Conservation (phyloP, 208 protist genomes). For the Leishmania martiniquensis region DNA sequence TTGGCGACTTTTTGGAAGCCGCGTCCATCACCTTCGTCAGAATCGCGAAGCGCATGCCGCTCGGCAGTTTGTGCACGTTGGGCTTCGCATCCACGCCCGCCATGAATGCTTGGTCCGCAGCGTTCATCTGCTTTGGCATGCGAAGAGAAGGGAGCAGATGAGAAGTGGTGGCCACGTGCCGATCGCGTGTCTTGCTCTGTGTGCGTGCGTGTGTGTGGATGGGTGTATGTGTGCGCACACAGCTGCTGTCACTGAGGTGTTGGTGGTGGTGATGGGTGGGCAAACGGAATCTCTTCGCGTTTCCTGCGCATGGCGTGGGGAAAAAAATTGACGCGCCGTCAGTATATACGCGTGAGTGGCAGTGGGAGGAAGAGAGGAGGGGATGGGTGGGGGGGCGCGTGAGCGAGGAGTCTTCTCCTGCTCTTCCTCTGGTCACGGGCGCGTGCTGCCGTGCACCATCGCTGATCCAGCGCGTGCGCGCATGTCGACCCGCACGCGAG, state of each 20-base stretch:
- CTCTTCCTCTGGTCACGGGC: not conserved
- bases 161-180: too few relatives aligned
- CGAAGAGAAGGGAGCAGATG: not conserved
- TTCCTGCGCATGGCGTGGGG: too few relatives aligned
- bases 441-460: too few relatives aligned
- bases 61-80: conserved; percentile 70
- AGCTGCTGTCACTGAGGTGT: not conserved
- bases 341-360: not conserved
- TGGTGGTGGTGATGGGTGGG: not conserved
- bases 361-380: not conserved
- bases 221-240: not conserved
- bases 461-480: not conserved
- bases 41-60: conserved; percentile 81
- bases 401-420: not conserved
- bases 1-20: conserved; percentile 41
- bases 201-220: not conserved
- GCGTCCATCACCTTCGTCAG: conserved; percentile 42
- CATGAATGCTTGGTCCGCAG: conserved; percentile 48
- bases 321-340: not conserved
- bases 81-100: conserved; percentile 35
- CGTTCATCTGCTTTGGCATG: conserved; percentile 18
- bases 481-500: not conserved
- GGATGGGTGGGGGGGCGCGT: not conserved
- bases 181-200: too few relatives aligned
- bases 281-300: too few relatives aligned